Evolutionary conservation across 495 filamentous ascomycete genomes (phyloP), one percentile per base, ranked within the genome.

Genomic region (Hyphodiscus hymeniophilus): DNA sequence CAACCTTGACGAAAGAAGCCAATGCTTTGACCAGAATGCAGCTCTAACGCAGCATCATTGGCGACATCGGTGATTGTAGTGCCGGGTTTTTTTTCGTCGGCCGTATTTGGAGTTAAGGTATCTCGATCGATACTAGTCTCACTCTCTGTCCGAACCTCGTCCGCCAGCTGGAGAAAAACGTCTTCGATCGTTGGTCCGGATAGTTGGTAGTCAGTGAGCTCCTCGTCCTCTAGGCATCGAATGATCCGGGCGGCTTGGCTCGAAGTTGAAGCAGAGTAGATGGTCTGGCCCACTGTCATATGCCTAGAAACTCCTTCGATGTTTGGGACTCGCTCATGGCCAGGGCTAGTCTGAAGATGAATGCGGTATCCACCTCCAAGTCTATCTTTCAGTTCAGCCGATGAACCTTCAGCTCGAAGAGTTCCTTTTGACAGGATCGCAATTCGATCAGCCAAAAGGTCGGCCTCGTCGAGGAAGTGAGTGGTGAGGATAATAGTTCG

Each of bases 111-210:
- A 1, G 42, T 44, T 16, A 34, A 17, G n/a, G 33, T 30, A 16
- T 41, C 48, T 2, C 18, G 39, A 35, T 47, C 35, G 1, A 47
- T 51, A 49, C 26, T 45, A n/a, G 49, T 28, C 12, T 20, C 31
- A 33, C 47, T 57, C 51, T 76, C 70, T 4, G 60, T 60, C 38
- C 61, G 60, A 45, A 76, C 66, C 59, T 91, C 85, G 45, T 84
- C 82, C 1, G 87, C 87, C 26, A 94, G 73, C 48, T 85, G 84
- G 47, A 94, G 64, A 62, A 95, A 95, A 0, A 92, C 84, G 56
- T 90, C 85, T 59, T 90, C 87, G 49, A 95, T 90, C 0, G 85
- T 91, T 2, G 89, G 89, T 0, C 87, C 87, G 23, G 78, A 81
- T 33, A 92, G 80, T 39, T 84, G 79, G 60, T 89, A 89, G 26